Evolutionary conservation across 2,329 filamentous ascomycete genomes (phyloP).

Genomic region (Lachnellula occidentalis): DNA sequence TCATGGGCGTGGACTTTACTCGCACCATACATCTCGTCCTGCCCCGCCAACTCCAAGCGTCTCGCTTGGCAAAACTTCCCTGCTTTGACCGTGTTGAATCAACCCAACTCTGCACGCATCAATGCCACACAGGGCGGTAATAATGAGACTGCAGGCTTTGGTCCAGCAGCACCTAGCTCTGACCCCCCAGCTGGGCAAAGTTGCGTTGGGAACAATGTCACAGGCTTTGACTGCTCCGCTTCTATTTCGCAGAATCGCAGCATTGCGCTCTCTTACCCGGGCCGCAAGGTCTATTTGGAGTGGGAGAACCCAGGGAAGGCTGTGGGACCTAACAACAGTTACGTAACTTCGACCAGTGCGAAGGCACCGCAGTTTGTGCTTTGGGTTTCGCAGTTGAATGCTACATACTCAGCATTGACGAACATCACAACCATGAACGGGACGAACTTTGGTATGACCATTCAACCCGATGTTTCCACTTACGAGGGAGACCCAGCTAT

Average conservation of each 20-base stretch:
- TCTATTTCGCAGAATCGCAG: slow-evolving; percentile 64
- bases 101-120: slow-evolving; percentile 67
- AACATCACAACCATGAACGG: slow-evolving; percentile 40
- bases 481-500: slow-evolving; percentile 58
- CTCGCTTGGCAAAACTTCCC: slow-evolving; percentile 85
- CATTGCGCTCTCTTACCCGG: slow-evolving; percentile 67
- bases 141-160: slow-evolving; percentile 59
- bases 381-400: slow-evolving; percentile 73
- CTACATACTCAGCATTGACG: slow-evolving; percentile 62
- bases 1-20: slow-evolving; percentile 80
- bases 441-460: slow-evolving; percentile 42
- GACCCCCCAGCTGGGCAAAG: slow-evolving; percentile 39
- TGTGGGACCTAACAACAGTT: slow-evolving; percentile 78
- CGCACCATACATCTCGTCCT: slow-evolving; percentile 74
- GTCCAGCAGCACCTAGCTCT: slow-evolving; percentile 32
- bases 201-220: slow-evolving; percentile 52
- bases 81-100: slow-evolving; percentile 63
- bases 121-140: slow-evolving; percentile 55
- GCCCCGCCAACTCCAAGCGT: slow-evolving; percentile 66
- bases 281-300: slow-evolving; percentile 61
- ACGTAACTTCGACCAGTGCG: slow-evolving; percentile 60
- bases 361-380: slow-evolving; percentile 59
- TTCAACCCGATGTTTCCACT: slow-evolving; percentile 66
- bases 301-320: slow-evolving; percentile 67
- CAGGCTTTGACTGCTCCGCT: slow-evolving; percentile 53